Conservation (phyloP, 257 asterid genomes). For the Haberlea rhodopensis region DNA sequence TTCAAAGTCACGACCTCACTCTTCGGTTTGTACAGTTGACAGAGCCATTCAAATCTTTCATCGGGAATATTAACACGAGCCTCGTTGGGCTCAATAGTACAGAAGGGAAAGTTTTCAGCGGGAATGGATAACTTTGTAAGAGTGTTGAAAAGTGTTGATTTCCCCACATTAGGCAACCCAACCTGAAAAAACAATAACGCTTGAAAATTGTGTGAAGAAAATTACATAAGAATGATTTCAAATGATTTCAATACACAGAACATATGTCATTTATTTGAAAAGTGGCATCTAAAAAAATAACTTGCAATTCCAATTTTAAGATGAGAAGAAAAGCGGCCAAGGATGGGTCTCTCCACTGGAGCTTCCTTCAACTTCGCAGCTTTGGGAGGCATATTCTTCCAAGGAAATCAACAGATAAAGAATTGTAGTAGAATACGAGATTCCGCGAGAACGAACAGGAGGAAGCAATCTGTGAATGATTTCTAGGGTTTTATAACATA, state of each 20-base stretch:
- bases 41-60: slow-evolving; percentile 95
- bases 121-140: slow-evolving; percentile 95
- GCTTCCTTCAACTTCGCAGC: slow-evolving; percentile 85
- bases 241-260: too few species aligned
- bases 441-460: neutral
- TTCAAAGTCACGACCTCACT: slow-evolving; percentile 62
- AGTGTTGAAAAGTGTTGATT: slow-evolving; percentile 95
- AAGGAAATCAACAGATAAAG: neutral
- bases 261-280: too few species aligned
- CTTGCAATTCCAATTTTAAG: slow-evolving; percentile 94
- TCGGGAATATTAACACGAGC: slow-evolving; percentile 93
- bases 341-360: slow-evolving; percentile 79
- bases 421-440: too few species aligned
- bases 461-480: neutral
- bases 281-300: neutral
- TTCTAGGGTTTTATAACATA: neutral
- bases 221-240: neutral
- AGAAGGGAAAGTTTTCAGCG: slow-evolving; percentile 95
- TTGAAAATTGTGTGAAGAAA: slow-evolving; percentile 8
- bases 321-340: slow-evolving; percentile 95
- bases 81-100: slow-evolving; percentile 98
- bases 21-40: slow-evolving; percentile 85
- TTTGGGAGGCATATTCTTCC: slow-evolving; percentile 76
- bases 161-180: slow-evolving; percentile 97
- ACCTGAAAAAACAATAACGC: slow-evolving; percentile 55